Percentiles rank a stretch among this genome's conserved stretches.
Conservation (phyloP, 2,329 filamentous ascomycete species). For the Apiospora hydei region DNA sequence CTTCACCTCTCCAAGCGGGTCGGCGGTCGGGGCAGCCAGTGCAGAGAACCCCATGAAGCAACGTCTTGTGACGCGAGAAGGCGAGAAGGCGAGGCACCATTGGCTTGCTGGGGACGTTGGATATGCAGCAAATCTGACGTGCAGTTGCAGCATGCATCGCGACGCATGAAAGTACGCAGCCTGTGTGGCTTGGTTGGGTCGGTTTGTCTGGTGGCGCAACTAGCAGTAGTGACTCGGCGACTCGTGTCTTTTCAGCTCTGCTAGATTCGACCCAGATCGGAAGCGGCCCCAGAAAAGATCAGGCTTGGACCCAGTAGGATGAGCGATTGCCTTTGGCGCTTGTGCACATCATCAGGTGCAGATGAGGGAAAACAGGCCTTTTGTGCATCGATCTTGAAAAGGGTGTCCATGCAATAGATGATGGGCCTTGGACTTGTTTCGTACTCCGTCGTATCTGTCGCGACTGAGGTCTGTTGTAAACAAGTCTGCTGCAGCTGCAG, state of each 20-base stretch:
- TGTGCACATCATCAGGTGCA: neutral
- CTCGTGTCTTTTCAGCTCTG: neutral
- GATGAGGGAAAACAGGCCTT: neutral
- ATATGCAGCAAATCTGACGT: neutral
- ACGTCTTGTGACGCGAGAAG: neutral
- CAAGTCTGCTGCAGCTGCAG: too few relatives aligned
- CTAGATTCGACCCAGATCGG: neutral
- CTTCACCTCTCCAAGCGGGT: neutral
- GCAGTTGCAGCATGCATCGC: neutral
- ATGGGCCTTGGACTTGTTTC: too few relatives aligned
- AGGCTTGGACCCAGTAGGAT: neutral
- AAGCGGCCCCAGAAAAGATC: neutral
- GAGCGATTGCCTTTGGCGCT: neutral
- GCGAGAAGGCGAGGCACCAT: neutral
- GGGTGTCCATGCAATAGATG: neutral
- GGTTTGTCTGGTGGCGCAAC: neutral
- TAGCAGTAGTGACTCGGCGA: neutral
- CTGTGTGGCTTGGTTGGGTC: conserved; percentile 4
- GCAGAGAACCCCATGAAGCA: neutral
- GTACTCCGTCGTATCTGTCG: too few relatives aligned
- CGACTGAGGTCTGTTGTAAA: too few relatives aligned
- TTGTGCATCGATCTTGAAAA: neutral
- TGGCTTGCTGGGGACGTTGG: neutral
- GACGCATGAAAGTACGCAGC: neutral
- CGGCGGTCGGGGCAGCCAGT: neutral